Evolutionary conservation across 305 asterid species (phyloP).

Genomic region (Solanum hybrid): DNA sequence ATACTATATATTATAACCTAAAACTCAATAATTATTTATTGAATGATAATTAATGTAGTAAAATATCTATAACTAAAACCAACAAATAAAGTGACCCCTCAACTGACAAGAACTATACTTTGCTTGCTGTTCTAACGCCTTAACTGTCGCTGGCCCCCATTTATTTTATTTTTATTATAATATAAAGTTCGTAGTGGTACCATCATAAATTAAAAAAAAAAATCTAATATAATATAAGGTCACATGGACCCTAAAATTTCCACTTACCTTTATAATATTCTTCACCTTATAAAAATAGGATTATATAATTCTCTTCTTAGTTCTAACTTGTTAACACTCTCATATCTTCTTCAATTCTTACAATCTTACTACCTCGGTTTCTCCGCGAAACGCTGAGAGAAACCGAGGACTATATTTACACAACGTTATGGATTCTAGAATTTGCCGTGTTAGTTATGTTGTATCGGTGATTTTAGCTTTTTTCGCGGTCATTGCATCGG

Average conservation of each 20-base stretch:
- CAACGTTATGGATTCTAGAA: background rate
- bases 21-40: background rate
- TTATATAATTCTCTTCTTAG: background rate
- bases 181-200: background rate
- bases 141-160: conserved; percentile 6
- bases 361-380: background rate
- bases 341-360: background rate
- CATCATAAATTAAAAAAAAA: background rate
- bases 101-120: background rate
- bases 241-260: background rate
- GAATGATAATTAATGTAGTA: too few species aligned
- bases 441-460: background rate
- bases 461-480: background rate
- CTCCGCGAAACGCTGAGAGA: background rate
- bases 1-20: background rate
- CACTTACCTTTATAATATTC: background rate
- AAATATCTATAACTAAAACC: background rate
- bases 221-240: background rate
- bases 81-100: background rate
- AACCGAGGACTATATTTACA: background rate
- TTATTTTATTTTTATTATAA: background rate
- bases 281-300: background rate
- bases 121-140: background rate
- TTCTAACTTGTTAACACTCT: too few species aligned
- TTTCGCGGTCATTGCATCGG: background rate